A percentile compares a stretch with the other conserved stretches of the same genome.
phyloP scores from a whole-genome alignment of 768 basidiomycete species.

The Phanerodontia chrysosporium region DNA sequence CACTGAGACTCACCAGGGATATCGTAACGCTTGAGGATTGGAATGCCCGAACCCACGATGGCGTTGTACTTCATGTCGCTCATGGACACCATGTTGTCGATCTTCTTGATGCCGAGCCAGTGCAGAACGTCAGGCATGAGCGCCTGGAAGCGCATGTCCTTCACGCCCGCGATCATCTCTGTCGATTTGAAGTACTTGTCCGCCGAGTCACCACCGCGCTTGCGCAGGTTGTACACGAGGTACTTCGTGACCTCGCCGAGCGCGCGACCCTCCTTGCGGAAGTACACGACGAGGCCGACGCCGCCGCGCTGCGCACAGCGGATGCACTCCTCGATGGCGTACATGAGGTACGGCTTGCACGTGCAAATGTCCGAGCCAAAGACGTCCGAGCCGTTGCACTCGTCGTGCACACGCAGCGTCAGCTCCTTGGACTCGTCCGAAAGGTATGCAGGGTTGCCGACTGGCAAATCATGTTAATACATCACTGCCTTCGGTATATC shows the following conservation, averaged over 20 bases:
- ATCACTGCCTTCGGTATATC: not conserved
- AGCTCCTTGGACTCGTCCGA: slow-evolving; percentile 74
- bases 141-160: slow-evolving; percentile 93
- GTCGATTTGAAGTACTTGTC: slow-evolving; percentile 94
- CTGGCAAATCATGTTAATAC: slow-evolving; percentile 32
- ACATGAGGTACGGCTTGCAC: slow-evolving; percentile 89
- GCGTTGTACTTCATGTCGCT: slow-evolving; percentile 96
- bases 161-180: slow-evolving; percentile 90
- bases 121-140: slow-evolving; percentile 96
- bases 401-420: slow-evolving; percentile 89
- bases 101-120: slow-evolving; percentile 89
- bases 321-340: slow-evolving; percentile 92
- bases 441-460: slow-evolving; percentile 79
- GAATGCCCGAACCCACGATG: slow-evolving; percentile 85
- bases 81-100: slow-evolving; percentile 89
- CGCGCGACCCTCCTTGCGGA: slow-evolving; percentile 90
- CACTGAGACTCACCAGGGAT: slow-evolving; percentile 56
- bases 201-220: slow-evolving; percentile 90
- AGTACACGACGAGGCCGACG: slow-evolving; percentile 91
- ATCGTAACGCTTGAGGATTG: slow-evolving; percentile 79
- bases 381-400: slow-evolving; percentile 96
- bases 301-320: slow-evolving; percentile 79
- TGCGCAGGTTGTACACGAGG: slow-evolving; percentile 94
- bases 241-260: slow-evolving; percentile 95
- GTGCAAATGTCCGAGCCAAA: slow-evolving; percentile 93